phyloP scores from a whole-genome alignment of 441 rosid genomes.

The Bocquillonia castaneifolia region DNA sequence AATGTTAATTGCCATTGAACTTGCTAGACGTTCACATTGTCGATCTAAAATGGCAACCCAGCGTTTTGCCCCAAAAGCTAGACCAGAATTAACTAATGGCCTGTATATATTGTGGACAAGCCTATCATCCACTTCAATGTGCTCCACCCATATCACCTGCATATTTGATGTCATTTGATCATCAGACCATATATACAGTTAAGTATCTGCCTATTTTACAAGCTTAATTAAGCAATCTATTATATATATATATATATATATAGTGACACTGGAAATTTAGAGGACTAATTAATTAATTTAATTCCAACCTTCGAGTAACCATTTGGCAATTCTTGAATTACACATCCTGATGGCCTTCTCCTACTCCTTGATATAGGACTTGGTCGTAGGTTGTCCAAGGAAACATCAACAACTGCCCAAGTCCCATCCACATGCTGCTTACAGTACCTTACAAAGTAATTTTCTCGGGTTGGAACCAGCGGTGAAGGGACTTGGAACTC shows the following conservation, averaged over 20 bases:
- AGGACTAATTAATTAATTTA: neutral
- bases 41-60: constrained; percentile 87
- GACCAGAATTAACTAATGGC: constrained; percentile 61
- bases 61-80: constrained; percentile 91
- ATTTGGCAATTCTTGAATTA: constrained; percentile 79
- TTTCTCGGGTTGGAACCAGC: constrained; percentile 76
- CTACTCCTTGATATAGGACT: constrained; percentile 47
- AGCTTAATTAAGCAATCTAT: no score
- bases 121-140: constrained; percentile 82
- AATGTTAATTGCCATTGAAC: constrained; percentile 82
- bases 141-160: constrained; percentile 92
- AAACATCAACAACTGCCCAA: constrained; percentile 97
- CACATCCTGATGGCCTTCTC: constrained; percentile 92
- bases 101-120: constrained; percentile 63
- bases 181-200: constrained; percentile 13
- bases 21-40: constrained; percentile 91
- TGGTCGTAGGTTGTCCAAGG: constrained; percentile 65
- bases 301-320: constrained; percentile 99
- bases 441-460: constrained; percentile 80
- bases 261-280: constrained; percentile 7
- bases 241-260: no score
- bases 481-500: constrained; percentile 96
- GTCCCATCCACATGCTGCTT: constrained; percentile 76
- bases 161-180: neutral
- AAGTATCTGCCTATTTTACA: no score